Conservation (phyloP, 345 rosid species). For the Capsella bursapastoris region DNA sequence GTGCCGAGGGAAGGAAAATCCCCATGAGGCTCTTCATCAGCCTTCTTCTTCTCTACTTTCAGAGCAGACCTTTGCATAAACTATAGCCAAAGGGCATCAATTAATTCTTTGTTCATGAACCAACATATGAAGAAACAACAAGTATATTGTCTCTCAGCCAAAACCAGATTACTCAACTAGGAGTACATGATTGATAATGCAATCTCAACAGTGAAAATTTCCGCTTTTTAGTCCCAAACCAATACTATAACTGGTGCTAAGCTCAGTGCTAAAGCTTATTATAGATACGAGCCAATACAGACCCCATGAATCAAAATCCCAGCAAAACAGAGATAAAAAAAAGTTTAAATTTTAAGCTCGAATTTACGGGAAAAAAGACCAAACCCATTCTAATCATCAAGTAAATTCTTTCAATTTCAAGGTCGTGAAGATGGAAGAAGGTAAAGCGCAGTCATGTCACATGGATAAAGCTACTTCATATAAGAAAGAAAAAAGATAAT, state of each 20-base stretch:
- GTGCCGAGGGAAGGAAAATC: conserved; percentile 48
- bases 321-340: background rate
- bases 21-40: conserved; percentile 63
- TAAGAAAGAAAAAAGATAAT: conserved; percentile 7
- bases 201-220: background rate
- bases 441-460: conserved; percentile 7
- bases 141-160: background rate
- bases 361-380: background rate
- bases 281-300: conserved; percentile 1
- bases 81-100: conserved; percentile 42
- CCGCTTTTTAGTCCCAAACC: conserved; percentile 28
- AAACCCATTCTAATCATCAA: conserved; percentile 3
- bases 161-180: conserved; percentile 6
- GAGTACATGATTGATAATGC: background rate
- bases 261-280: background rate
- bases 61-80: conserved; percentile 85
- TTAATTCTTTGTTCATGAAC: conserved; percentile 12
- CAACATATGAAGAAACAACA: background rate
- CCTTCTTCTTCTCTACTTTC: conserved; percentile 61
- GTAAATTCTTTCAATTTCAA: background rate
- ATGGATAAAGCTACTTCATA: background rate
- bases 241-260: background rate
- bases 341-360: background rate
- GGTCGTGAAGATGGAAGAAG: background rate
- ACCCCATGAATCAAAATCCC: background rate